Evolutionary conservation across 2,329 filamentous ascomycete genomes (phyloP).

Genomic region (Diaporthe amygdali): DNA sequence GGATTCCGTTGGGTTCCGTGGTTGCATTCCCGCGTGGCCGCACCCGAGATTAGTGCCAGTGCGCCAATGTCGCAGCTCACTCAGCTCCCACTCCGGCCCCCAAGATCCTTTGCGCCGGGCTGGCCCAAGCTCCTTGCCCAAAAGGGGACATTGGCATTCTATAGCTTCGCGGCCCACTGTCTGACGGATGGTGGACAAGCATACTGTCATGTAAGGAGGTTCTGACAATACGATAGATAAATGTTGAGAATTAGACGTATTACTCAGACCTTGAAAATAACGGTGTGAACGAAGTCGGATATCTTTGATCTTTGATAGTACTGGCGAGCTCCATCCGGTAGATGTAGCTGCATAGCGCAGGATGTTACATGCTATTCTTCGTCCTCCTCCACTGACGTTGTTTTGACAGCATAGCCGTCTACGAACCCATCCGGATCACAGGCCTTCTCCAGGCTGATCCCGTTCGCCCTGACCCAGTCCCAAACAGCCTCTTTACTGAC

Average conservation of each 20-base stretch:
- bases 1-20: not conserved
- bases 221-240: not conserved
- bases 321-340: not conserved
- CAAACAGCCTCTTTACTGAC: slow-evolving; percentile 63
- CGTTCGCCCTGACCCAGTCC: slow-evolving; percentile 69
- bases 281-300: not conserved
- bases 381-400: slow-evolving; percentile 38
- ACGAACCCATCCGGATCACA: slow-evolving; percentile 80
- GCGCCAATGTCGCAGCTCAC: not conserved
- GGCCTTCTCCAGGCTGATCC: slow-evolving; percentile 66
- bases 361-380: slow-evolving; percentile 30
- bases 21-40: not conserved
- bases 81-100: not conserved
- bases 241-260: not conserved
- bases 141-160: not conserved
- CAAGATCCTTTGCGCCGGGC: not conserved
- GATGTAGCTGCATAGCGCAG: not conserved
- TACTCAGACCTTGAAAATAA: not conserved
- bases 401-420: slow-evolving; percentile 65
- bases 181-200: not conserved
- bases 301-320: not conserved
- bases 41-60: slow-evolving; percentile 8
- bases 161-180: not conserved
- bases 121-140: slow-evolving; percentile 21
- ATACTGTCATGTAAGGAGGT: not conserved